Evolutionary conservation across 768 basidiomycete genomes (phyloP).

Genomic region (Panus rudis): DNA sequence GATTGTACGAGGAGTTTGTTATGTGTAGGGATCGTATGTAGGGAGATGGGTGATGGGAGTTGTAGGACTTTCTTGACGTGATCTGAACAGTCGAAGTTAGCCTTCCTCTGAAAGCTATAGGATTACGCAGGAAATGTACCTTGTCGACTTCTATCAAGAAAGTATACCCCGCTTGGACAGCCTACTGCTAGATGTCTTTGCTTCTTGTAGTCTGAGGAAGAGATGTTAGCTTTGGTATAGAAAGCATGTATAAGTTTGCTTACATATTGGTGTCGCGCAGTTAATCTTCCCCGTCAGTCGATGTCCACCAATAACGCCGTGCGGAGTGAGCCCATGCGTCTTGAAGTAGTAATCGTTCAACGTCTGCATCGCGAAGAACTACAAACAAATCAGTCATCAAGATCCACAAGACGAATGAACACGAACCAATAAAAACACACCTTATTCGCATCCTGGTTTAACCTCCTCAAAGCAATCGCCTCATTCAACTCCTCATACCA

Average conservation of each 20-base stretch:
- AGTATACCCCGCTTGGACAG: conserved; percentile 65
- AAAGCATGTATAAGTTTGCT: conserved; percentile 13
- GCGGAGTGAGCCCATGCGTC: conserved; percentile 13
- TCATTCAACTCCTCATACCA: conserved; percentile 60
- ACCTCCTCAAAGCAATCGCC: conserved; percentile 56
- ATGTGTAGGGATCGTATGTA: conserved; percentile 52
- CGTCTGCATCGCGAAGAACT: conserved; percentile 64
- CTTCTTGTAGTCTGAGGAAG: conserved; percentile 32
- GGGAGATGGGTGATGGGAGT: conserved; percentile 39
- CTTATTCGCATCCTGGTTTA: conserved; percentile 65
- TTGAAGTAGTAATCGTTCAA: conserved; percentile 62
- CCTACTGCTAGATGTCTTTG: conserved; percentile 54
- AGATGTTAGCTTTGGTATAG: conserved; percentile 6
- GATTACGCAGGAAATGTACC: conserved; percentile 32
- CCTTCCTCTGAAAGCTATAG: conserved; percentile 2
- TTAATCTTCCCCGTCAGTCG: conserved; percentile 52
- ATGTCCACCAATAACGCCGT: conserved; percentile 10
- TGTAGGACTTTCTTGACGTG: conserved; percentile 50
- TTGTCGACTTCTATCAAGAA: conserved; percentile 45
- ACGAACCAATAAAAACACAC: conserved; percentile 32
- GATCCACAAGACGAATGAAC: neutral
- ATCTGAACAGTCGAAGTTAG: neutral
- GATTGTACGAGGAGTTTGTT: conserved; percentile 65
- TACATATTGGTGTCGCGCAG: conserved; percentile 60
- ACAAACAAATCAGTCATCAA: neutral